Evolutionary conservation across 108 stramenopile species (phyloP).

Genomic region (Pseudonitzschia delicatissima): DNA sequence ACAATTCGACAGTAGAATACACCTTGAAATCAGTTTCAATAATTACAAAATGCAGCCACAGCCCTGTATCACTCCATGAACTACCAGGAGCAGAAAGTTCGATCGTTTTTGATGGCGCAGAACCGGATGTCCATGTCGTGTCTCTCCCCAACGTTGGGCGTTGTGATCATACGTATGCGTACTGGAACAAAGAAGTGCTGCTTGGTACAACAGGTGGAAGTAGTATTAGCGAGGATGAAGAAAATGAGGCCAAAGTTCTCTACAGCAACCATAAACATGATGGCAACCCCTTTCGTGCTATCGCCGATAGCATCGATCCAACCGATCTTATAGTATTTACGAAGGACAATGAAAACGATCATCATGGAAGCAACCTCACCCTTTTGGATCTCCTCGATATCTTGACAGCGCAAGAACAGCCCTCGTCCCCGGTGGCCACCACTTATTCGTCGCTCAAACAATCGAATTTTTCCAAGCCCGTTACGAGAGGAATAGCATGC

Average conservation of each 20-base stretch:
- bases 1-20: neutral
- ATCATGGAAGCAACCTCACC: no score
- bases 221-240: no score
- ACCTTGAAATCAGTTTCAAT: neutral
- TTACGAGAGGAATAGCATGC: no score
- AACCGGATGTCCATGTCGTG: neutral
- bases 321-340: neutral
- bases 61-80: neutral
- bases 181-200: conserved; percentile 19
- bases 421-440: no score
- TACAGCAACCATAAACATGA: neutral
- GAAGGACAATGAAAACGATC: conserved; percentile 7
- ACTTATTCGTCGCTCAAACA: no score
- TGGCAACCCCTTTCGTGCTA: neutral
- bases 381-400: no score
- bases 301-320: neutral
- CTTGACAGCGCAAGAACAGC: no score
- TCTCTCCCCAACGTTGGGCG: conserved; percentile 39
- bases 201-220: no score
- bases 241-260: neutral
- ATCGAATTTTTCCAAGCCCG: no score
- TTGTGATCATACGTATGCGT: conserved; percentile 42
- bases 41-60: neutral
- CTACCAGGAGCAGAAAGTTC: neutral
- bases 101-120: neutral